phyloP scores from a whole-genome alignment of 805 yeast genomes.

The Saturnispora halmiae region DNA sequence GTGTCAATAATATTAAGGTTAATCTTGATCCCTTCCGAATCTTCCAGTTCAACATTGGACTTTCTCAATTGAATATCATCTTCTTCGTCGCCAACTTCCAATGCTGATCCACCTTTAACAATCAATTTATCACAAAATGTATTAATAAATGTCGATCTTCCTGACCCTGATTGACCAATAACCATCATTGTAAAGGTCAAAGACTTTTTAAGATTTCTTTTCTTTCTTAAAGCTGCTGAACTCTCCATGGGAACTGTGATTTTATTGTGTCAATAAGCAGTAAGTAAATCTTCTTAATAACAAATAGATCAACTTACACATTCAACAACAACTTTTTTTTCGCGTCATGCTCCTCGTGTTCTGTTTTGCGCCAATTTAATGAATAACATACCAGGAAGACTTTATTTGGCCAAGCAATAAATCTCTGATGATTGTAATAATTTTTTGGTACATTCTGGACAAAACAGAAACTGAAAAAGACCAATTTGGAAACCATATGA shows the following conservation, averaged over 20 bases:
- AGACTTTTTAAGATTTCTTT: constrained; percentile 73
- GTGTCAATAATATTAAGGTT: constrained; percentile 70
- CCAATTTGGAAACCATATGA: no score
- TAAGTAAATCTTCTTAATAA: no score
- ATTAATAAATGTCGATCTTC: constrained; percentile 88
- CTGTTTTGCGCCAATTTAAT: neutral
- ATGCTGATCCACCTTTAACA: constrained; percentile 25
- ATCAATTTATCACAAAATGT: constrained; percentile 85
- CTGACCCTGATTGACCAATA: constrained; percentile 79
- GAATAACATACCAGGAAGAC: no score
- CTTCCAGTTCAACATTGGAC: constrained; percentile 77
- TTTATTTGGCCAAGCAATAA: no score
- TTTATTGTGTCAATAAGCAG: neutral
- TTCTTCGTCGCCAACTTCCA: constrained; percentile 36
- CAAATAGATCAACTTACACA: neutral
- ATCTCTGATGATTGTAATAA: no score
- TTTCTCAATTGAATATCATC: constrained; percentile 59
- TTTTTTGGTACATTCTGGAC: no score
- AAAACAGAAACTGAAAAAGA: no score
- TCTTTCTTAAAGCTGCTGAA: constrained; percentile 52
- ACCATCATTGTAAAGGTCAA: constrained; percentile 81
- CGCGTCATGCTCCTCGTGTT: neutral
- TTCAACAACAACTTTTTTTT: no score
- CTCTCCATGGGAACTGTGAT: constrained; percentile 43
- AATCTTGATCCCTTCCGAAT: constrained; percentile 77